phyloP scores from a whole-genome alignment of 2,329 filamentous ascomycete genomes.

The Clarireedia sp. region DNA sequence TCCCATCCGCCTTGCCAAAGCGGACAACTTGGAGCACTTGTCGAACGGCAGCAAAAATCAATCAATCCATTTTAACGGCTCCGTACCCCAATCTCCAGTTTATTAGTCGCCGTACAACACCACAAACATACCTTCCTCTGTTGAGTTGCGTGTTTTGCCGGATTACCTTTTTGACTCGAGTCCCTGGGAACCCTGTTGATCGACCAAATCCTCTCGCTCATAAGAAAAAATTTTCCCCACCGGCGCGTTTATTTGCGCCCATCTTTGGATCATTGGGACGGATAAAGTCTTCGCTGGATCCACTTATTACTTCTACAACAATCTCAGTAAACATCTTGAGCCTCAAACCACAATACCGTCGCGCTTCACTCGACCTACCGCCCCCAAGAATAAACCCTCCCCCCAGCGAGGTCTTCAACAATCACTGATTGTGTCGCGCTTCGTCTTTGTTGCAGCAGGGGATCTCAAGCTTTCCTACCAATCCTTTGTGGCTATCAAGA shows the following conservation, averaged over 20 bases:
- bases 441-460: background rate
- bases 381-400: background rate
- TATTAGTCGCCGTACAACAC: slow-evolving; percentile 9
- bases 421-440: background rate
- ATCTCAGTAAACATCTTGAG: slow-evolving; percentile 9
- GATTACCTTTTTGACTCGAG: background rate
- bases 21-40: background rate
- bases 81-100: slow-evolving; percentile 8
- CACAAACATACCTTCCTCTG: background rate
- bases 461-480: background rate
- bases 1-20: background rate
- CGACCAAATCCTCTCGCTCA: slow-evolving; percentile 1
- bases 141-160: background rate
- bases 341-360: slow-evolving; percentile 2
- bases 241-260: slow-evolving; percentile 9
- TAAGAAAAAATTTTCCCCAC: slow-evolving; percentile 7
- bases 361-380: slow-evolving; percentile 6
- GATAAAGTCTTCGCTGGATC: slow-evolving; percentile 10
- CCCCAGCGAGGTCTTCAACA: background rate
- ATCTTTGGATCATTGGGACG: slow-evolving; percentile 9
- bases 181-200: slow-evolving; percentile 8
- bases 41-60: background rate
- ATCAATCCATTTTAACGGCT: slow-evolving; percentile 2
- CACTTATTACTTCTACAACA: slow-evolving; percentile 11
- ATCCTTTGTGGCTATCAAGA: background rate